These are phyloP conservation scores for Volutella citrinella DNA, from an alignment of 2,329 filamentous ascomycete species.

Conservation along the genomic window DNA sequence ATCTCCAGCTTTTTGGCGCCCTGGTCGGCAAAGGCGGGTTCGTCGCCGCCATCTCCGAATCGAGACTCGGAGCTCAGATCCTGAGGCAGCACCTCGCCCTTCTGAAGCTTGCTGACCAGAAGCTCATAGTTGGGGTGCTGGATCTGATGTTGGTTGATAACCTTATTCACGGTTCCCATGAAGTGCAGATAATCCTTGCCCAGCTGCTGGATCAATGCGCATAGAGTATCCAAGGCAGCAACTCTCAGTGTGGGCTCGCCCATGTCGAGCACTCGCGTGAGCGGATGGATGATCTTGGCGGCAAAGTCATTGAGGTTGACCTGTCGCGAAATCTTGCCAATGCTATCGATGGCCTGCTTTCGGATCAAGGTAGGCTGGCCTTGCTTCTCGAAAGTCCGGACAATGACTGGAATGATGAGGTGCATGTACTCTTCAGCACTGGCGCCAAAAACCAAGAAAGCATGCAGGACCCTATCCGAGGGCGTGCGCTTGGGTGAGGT, in stretches of 20 bases:
- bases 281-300: conserved; percentile 90
- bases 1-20: conserved; percentile 92
- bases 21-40: conserved; percentile 78
- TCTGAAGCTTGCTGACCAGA: conserved; percentile 87
- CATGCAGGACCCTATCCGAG: conserved; percentile 88
- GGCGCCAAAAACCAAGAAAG: conserved; percentile 91
- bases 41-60: conserved; percentile 75
- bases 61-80: conserved; percentile 85
- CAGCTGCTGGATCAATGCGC: conserved; percentile 91
- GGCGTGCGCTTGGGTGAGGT: conserved; percentile 69
- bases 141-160: conserved; percentile 74
- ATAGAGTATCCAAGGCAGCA: conserved; percentile 88
- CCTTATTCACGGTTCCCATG: conserved; percentile 88
- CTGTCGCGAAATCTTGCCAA: conserved; percentile 90
- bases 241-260: conserved; percentile 71
- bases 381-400: conserved; percentile 88
- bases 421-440: conserved; percentile 99
- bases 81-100: conserved; percentile 91
- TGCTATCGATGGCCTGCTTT: conserved; percentile 88
- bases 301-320: conserved; percentile 98
- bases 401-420: conserved; percentile 92
- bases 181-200: conserved; percentile 96
- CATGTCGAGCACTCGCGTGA: conserved; percentile 76
- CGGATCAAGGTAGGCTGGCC: conserved; percentile 76
- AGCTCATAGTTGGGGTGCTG: conserved; percentile 90